Conservation (phyloP, 2,329 filamentous ascomycete species). For the Neofusicoccum parvum region DNA sequence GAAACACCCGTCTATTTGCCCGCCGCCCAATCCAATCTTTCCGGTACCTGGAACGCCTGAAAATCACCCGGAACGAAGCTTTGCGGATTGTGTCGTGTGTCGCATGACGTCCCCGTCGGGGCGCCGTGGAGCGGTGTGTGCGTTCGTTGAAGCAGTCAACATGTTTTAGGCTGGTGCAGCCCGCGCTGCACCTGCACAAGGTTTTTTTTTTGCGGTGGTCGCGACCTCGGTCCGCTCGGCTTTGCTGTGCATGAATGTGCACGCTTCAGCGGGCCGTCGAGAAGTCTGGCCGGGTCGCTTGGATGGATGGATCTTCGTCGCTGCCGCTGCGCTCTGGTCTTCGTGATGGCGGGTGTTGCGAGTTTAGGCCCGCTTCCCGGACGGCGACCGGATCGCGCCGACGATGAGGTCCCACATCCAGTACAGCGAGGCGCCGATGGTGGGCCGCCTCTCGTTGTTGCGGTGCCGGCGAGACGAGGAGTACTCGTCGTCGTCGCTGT, state of each 20-base stretch:
- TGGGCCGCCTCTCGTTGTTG: constrained; percentile 29
- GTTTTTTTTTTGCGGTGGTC: background rate
- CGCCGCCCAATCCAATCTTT: background rate
- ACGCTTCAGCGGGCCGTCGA: too few species aligned
- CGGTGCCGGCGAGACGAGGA: background rate
- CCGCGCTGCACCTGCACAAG: background rate
- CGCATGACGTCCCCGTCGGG: too few species aligned
- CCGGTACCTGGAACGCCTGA: background rate
- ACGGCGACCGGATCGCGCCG: constrained; percentile 12
- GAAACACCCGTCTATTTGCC: background rate
- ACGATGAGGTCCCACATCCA: constrained; percentile 19
- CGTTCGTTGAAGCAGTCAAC: background rate
- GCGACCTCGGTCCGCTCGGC: background rate
- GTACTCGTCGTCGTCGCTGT: background rate
- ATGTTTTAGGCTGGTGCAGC: background rate
- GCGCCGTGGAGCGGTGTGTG: background rate
- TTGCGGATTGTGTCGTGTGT: too few species aligned
- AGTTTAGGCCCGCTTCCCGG: background rate
- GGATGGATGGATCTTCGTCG: too few species aligned
- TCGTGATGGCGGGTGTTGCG: background rate
- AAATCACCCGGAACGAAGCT: background rate
- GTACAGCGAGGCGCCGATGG: constrained; percentile 29
- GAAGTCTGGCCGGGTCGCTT: too few species aligned
- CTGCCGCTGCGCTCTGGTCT: too few species aligned
- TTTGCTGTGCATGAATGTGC: background rate